Percentiles rank a stretch among this genome's conserved stretches.
These are phyloP conservation scores for Hemileia vastatrix DNA, from an alignment of 1,284 basidiomycete genomes.

Conservation along the genomic window DNA sequence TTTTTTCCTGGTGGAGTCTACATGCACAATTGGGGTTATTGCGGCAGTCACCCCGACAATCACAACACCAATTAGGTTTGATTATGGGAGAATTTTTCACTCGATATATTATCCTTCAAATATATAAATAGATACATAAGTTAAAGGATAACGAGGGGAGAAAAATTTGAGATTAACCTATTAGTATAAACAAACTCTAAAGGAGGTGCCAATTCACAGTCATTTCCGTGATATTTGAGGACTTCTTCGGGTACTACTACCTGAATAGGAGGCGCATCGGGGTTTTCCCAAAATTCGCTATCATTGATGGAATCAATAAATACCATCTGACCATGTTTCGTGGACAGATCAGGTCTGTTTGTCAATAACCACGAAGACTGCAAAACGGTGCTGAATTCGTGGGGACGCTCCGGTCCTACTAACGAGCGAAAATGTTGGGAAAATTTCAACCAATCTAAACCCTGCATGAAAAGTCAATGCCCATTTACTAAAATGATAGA, in stretches of 20 bases:
- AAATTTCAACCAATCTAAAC: conserved; percentile 8
- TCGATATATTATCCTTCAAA: conserved; percentile 8
- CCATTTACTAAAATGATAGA: no score
- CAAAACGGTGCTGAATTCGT: conserved; percentile 4
- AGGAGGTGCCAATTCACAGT: conserved; percentile 8
- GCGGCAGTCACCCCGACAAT: conserved; percentile 15
- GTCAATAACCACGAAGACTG: conserved; percentile 8
- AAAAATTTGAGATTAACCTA: neutral
- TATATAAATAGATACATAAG: neutral
- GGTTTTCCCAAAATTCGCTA: conserved; percentile 22
- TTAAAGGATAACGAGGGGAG: neutral
- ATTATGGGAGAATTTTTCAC: conserved; percentile 5
- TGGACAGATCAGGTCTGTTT: conserved; percentile 15
- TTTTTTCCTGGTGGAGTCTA: neutral
- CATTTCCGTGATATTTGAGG: neutral
- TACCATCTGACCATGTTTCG: conserved; percentile 7
- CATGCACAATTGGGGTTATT: conserved; percentile 11
- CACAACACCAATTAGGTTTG: conserved; percentile 15
- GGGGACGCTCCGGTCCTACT: conserved; percentile 15
- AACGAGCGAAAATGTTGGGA: conserved; percentile 2
- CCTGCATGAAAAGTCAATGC: no score
- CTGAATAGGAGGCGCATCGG: conserved; percentile 8
- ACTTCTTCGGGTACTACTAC: conserved; percentile 14
- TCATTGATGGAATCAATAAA: conserved; percentile 15
- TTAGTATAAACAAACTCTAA: conserved; percentile 19